Evolutionary conservation across 2,329 filamentous ascomycete genomes (phyloP).

Genomic region (Didymella pomorum): DNA sequence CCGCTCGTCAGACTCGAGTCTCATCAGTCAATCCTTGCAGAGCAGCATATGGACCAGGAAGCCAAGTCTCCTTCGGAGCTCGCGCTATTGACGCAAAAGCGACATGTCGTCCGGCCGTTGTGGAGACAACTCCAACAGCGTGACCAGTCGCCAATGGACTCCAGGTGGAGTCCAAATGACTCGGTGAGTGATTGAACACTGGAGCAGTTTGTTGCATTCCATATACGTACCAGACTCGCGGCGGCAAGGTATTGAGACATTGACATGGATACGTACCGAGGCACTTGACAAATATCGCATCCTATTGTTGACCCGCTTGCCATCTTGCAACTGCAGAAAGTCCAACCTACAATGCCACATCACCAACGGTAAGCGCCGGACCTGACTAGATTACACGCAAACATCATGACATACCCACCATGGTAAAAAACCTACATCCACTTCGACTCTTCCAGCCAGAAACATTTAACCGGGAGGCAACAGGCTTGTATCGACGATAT

Average conservation of each 20-base stretch:
- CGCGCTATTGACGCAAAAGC: not conserved
- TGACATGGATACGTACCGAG: not conserved
- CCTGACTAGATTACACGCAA: constrained; percentile 23
- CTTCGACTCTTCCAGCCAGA: not conserved
- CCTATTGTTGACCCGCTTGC: constrained; percentile 12
- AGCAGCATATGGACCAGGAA: not conserved
- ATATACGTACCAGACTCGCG: not conserved
- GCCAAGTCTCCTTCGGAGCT: not conserved
- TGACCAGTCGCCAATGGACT: not conserved
- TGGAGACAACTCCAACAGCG: not conserved
- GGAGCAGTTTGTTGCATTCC: not conserved
- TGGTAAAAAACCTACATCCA: not conserved
- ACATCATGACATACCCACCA: constrained; percentile 18
- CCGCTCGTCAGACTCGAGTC: not conserved
- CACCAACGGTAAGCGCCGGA: constrained; percentile 16
- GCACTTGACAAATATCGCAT: constrained; percentile 2
- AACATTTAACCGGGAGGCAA: constrained; percentile 81
- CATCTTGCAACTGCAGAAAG: not conserved
- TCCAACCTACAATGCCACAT: constrained; percentile 4
- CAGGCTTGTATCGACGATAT: constrained; percentile 92
- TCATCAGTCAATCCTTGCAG: not conserved
- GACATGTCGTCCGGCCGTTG: not conserved
- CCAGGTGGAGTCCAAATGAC: constrained; percentile 3
- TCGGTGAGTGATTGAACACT: not conserved
- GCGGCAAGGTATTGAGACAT: not conserved